phyloP scores from a whole-genome alignment of 768 basidiomycete genomes.

The Dentipellis sp. region DNA sequence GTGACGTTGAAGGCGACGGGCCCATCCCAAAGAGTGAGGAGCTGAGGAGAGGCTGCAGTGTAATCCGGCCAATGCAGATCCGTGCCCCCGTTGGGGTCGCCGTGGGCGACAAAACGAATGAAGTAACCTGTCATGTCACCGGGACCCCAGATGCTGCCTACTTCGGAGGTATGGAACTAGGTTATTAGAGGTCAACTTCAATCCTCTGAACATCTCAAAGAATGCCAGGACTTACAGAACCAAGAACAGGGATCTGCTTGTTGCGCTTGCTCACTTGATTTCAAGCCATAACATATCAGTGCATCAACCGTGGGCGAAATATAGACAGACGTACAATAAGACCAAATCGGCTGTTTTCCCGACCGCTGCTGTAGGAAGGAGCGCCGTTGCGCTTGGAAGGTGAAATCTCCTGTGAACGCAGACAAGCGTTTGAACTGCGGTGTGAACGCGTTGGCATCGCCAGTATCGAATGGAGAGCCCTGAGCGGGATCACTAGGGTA shows the following conservation, averaged over 20 bases:
- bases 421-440: constrained; percentile 33
- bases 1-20: constrained; percentile 9
- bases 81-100: constrained; percentile 16
- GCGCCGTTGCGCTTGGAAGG: neutral
- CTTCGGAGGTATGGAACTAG: constrained; percentile 10
- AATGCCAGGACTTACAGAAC: constrained; percentile 10
- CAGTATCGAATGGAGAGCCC: constrained; percentile 23
- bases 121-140: constrained; percentile 15
- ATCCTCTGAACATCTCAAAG: constrained; percentile 8
- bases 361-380: neutral
- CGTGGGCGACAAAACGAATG: constrained; percentile 18
- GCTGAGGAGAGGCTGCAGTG: constrained; percentile 5
- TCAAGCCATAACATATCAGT: neutral
- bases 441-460: constrained; percentile 13
- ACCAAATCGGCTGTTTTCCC: neutral
- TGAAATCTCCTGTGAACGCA: constrained; percentile 26
- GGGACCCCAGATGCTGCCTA: constrained; percentile 6
- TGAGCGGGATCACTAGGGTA: constrained; percentile 12
- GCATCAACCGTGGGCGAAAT: too few relatives aligned
- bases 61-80: constrained; percentile 17
- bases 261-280: constrained; percentile 25
- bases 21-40: constrained; percentile 18
- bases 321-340: constrained; percentile 7
- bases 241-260: constrained; percentile 19
- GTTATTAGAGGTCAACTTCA: neutral